phyloP scores from a whole-genome alignment of 2,329 filamentous ascomycete genomes.

The Lasiodiplodia citricola region DNA sequence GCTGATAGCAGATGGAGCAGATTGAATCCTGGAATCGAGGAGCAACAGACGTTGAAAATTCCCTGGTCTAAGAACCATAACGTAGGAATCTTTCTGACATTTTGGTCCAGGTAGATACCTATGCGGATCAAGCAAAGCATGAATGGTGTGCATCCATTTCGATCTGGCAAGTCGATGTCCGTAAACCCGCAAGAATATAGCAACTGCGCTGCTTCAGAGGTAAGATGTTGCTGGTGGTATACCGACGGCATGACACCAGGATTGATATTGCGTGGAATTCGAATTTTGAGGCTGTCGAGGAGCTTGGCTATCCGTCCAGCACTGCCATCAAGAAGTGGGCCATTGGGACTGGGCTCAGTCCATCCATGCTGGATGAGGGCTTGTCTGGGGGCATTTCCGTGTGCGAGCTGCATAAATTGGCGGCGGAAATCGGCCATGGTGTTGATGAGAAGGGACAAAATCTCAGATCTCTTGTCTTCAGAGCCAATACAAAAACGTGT shows the following conservation, averaged over 20 bases:
- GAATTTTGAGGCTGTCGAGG: neutral
- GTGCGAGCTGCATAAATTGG: neutral
- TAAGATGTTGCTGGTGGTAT: neutral
- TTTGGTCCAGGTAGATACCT: no score
- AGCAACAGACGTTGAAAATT: neutral
- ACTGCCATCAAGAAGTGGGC: neutral
- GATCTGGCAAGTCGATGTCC: neutral
- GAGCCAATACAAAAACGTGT: fast-evolving
- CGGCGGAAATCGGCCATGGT: neutral
- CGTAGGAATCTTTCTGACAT: neutral
- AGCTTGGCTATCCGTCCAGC: neutral
- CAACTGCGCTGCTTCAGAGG: neutral
- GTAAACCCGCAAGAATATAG: neutral
- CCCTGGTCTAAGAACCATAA: neutral
- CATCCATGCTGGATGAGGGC: neutral
- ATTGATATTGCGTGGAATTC: neutral
- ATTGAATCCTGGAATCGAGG: neutral
- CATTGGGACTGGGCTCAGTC: neutral
- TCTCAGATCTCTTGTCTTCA: neutral
- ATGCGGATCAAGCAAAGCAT: neutral
- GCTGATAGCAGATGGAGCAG: neutral
- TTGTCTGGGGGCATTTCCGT: neutral
- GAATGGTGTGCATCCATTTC: neutral
- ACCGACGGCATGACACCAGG: neutral
- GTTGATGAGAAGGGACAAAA: neutral